Evolutionary conservation across 139 green algal genomes (phyloP), one percentile per base, ranked within the genome.

Genomic region (Mychonastes homosphaera): DNA sequence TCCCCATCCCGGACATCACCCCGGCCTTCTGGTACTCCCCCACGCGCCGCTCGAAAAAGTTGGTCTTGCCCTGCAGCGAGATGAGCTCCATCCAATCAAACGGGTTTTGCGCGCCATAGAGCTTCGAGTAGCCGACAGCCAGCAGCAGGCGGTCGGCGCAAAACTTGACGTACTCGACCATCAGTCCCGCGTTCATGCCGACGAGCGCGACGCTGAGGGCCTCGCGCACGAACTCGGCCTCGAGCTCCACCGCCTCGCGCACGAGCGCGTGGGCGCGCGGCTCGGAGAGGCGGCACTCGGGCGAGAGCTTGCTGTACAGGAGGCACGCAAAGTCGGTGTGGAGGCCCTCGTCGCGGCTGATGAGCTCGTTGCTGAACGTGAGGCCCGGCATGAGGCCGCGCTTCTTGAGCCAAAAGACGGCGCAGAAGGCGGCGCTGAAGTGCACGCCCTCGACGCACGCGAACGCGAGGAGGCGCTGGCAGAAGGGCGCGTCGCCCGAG

Each of bases 401-500:
- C 85, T 99, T 97, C 82, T 96, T 97, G 6, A 99, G 71, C 92
- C 92, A 99, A 79, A 94, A 98, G 73, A 99, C 96, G 50, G 89
- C 79, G 61, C 92, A 98, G 78, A 99, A 99, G 35, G 67, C 86
- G 62, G 89, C 91, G 36, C 75, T 90, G 74, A 99, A 99, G 80
- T 96, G 95, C 66, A 99, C 96, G 65, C 92, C 92, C 76, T 99
- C 92, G 29, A 99, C 87, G 38, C 76, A 88, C 0, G 88, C 88
- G 70, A 96, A 99, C 7, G 90, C 92, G 13, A 99, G 70, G 36
- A 98, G 76, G 3, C 92, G 80, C 72, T 95, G 79, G 6, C 82
- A 85, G 69, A 98, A 98, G 21, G 40, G 75, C 12, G 69, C 63
- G 26, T n/a, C n/a, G n/a, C n/a, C n/a, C n/a, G n/a, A n/a, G 43